Percentiles rank a stretch among this genome's conserved stretches.
These are phyloP conservation scores for Helicostylum pulchrum DNA, from an alignment of 192 early-diverging fungal species.

Conservation along the genomic window DNA sequence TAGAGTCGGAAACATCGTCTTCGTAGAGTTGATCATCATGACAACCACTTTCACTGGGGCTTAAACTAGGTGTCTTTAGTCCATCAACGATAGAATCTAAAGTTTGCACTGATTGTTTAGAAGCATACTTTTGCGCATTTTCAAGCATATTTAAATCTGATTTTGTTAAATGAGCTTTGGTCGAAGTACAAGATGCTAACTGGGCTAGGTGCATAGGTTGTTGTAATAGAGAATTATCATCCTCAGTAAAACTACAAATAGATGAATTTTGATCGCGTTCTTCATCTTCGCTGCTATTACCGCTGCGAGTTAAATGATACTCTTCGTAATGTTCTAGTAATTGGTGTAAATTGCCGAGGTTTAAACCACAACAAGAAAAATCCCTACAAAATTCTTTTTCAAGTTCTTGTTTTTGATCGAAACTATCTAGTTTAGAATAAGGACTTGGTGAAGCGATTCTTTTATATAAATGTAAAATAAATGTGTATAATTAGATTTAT, in stretches of 20 bases:
- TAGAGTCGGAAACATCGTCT: too few species aligned
- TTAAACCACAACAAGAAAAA: slow-evolving; percentile 88
- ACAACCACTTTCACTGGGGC: not conserved
- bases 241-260: not conserved
- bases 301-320: slow-evolving; percentile 56
- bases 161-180: slow-evolving; percentile 4
- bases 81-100: slow-evolving; percentile 5
- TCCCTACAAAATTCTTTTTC: slow-evolving; percentile 90
- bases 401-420: slow-evolving; percentile 44
- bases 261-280: too few species aligned
- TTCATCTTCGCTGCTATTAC: too few species aligned
- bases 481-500: not conserved
- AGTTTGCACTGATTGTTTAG: slow-evolving; percentile 3
- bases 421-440: not conserved
- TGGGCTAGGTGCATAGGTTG: not conserved
- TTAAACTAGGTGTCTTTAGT: slow-evolving; percentile 3
- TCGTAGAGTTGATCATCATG: too few species aligned
- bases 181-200: not conserved
- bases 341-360: slow-evolving; percentile 84
- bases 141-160: slow-evolving; percentile 6
- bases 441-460: not conserved
- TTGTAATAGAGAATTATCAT: not conserved
- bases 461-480: not conserved
- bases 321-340: slow-evolving; percentile 95
- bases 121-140: slow-evolving; percentile 4